A percentile compares a stretch with the other conserved stretches of the same genome.
Evolutionary conservation across 2,329 filamentous ascomycete species (phyloP).

Genomic region (Sordariomycetes sp.): DNA sequence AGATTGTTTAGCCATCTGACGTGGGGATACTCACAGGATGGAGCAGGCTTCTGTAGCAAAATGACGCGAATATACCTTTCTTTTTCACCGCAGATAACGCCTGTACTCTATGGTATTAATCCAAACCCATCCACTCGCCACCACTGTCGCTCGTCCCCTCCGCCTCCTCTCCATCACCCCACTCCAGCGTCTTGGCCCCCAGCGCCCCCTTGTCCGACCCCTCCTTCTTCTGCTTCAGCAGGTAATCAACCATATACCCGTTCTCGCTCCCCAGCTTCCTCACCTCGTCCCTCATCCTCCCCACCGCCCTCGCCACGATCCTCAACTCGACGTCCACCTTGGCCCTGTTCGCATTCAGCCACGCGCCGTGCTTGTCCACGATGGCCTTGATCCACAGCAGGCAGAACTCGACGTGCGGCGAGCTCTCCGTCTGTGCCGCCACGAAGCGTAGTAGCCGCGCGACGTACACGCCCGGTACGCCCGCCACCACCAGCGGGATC

Average conservation of each 20-base stretch:
- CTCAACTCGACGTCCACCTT: slow-evolving; percentile 78
- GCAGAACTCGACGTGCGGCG: slow-evolving; percentile 90
- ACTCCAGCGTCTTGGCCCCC: slow-evolving; percentile 14
- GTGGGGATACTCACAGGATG: neutral
- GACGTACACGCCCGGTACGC: slow-evolving; percentile 78
- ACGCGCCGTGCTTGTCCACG: slow-evolving; percentile 73
- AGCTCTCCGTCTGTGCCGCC: slow-evolving; percentile 77
- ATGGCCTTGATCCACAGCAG: slow-evolving; percentile 82
- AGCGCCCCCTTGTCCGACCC: slow-evolving; percentile 9
- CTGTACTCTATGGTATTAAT: slow-evolving; percentile 5
- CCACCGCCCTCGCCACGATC: slow-evolving; percentile 69
- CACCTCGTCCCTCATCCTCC: slow-evolving; percentile 72
- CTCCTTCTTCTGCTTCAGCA: slow-evolving; percentile 27
- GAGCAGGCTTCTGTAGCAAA: neutral
- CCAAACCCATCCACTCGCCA: slow-evolving; percentile 14
- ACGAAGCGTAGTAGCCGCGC: slow-evolving; percentile 78
- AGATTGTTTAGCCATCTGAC: neutral
- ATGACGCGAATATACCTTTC: neutral
- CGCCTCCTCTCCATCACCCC: slow-evolving; percentile 11
- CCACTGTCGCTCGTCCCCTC: slow-evolving; percentile 19
- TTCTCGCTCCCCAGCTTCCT: slow-evolving; percentile 80
- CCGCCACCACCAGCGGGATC: slow-evolving; percentile 66
- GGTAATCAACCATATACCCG: slow-evolving; percentile 77
- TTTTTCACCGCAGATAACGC: neutral
- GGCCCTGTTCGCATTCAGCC: slow-evolving; percentile 69